Evolutionary conservation across 306 rosid species (phyloP).

Genomic region (Ormosia semicastrata): DNA sequence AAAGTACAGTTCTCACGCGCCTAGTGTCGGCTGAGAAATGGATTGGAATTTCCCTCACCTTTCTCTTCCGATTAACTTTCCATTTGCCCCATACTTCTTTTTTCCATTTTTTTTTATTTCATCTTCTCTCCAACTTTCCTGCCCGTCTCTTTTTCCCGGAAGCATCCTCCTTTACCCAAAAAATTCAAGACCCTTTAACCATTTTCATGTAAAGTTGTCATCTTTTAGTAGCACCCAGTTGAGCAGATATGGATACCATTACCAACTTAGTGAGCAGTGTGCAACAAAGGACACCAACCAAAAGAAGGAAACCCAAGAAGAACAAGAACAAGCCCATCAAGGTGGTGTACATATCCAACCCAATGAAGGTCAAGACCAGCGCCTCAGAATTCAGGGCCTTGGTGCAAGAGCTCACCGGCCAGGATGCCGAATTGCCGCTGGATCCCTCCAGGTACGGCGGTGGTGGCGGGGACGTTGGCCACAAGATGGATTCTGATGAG

Average conservation of each 20-base stretch:
- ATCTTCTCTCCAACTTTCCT: too few relatives aligned
- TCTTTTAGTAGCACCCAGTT: not conserved
- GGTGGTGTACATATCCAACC: slow-evolving; percentile 78
- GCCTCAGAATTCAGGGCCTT: slow-evolving; percentile 59
- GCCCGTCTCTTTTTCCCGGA: not conserved
- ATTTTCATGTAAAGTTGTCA: not conserved
- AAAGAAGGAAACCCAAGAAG: slow-evolving; percentile 30
- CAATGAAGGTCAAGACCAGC: slow-evolving; percentile 62
- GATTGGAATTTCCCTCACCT: not conserved
- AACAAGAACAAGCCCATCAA: slow-evolving; percentile 37
- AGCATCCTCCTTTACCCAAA: not conserved
- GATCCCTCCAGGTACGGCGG: slow-evolving; percentile 39
- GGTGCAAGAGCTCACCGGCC: slow-evolving; percentile 82
- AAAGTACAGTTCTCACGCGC: slow-evolving; percentile 20
- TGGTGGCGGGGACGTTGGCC: not conserved
- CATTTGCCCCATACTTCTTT: not conserved
- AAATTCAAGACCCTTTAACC: not conserved
- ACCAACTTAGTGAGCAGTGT: slow-evolving; percentile 21
- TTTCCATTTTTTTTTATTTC: not conserved
- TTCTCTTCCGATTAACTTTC: not conserved
- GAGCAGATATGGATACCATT: slow-evolving; percentile 29
- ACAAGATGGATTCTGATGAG: not conserved
- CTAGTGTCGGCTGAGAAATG: slow-evolving; percentile 22
- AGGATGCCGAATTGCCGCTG: slow-evolving; percentile 61
- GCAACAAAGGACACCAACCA: slow-evolving; percentile 34